Conservation (phyloP, 257 asterid genomes). For the Avicennia marina region DNA sequence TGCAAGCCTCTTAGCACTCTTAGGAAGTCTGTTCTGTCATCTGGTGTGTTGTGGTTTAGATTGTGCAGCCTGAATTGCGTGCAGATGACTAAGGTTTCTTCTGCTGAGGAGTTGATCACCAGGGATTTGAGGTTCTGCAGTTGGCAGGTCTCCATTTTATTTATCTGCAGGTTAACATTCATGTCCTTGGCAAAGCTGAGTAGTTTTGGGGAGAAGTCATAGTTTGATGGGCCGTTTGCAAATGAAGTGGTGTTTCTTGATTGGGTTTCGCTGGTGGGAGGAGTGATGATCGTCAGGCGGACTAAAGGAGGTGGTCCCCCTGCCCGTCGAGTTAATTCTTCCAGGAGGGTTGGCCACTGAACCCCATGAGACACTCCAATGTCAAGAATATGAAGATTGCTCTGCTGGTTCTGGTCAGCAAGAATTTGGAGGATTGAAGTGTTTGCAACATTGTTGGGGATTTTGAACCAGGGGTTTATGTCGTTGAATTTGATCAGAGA, state of each 20-base stretch:
- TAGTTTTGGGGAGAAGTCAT: slow-evolving; percentile 59
- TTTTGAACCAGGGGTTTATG: slow-evolving; percentile 79
- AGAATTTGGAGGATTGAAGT: slow-evolving; percentile 77
- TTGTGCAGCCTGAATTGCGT: slow-evolving; percentile 72
- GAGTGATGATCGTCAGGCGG: slow-evolving; percentile 60
- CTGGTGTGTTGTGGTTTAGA: slow-evolving; percentile 50
- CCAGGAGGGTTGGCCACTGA: slow-evolving; percentile 87
- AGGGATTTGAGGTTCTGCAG: slow-evolving; percentile 52
- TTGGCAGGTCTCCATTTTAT: slow-evolving; percentile 46
- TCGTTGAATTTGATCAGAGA: slow-evolving; percentile 73
- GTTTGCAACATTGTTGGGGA: slow-evolving; percentile 73
- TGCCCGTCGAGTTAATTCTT: slow-evolving; percentile 57
- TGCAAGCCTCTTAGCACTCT: slow-evolving; percentile 39
- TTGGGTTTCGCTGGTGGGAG: slow-evolving; percentile 27
- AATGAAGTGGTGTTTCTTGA: slow-evolving; percentile 38
- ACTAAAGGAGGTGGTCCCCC: slow-evolving; percentile 83
- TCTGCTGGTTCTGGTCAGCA: slow-evolving; percentile 28
- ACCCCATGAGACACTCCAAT: slow-evolving; percentile 88
- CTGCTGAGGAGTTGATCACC: slow-evolving; percentile 41
- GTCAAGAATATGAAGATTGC: slow-evolving; percentile 74
- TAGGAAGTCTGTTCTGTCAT: slow-evolving; percentile 55
- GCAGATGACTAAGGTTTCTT: slow-evolving; percentile 59
- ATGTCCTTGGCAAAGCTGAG: slow-evolving; percentile 60
- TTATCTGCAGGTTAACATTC: slow-evolving; percentile 71
- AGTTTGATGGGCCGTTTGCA: slow-evolving; percentile 45